phyloP scores from a whole-genome alignment of 2,329 filamentous ascomycete species.

The Orbilia oligospora region DNA sequence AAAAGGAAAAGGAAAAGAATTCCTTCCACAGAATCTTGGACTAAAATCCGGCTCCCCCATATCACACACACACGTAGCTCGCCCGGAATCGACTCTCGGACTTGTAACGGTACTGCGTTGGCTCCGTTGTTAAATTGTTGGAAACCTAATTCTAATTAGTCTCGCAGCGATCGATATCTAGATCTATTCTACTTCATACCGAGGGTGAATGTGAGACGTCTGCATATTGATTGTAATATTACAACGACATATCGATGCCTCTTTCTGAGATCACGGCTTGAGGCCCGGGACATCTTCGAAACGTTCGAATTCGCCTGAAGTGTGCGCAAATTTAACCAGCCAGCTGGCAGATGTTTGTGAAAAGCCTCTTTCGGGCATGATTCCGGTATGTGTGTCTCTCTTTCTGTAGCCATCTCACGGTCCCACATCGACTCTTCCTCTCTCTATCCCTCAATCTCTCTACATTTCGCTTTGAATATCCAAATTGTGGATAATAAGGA shows the following conservation, averaged over 20 bases:
- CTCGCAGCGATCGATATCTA: too few species aligned
- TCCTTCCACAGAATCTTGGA: conserved; percentile 52
- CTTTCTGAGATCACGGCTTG: conserved; percentile 20
- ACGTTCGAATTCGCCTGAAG: conserved; percentile 36
- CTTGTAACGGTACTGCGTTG: conserved; percentile 35
- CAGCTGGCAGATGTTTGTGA: conserved; percentile 57
- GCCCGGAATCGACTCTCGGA: conserved; percentile 32
- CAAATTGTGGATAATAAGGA: conserved; percentile 61
- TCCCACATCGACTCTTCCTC: conserved; percentile 52
- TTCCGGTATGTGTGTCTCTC: conserved; percentile 51
- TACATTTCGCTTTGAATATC: conserved; percentile 61
- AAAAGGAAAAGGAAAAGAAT: conserved; percentile 23
- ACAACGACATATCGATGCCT: conserved; percentile 19
- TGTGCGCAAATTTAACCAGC: conserved; percentile 54
- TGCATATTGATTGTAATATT: conserved; percentile 17
- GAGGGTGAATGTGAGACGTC: conserved; percentile 4
- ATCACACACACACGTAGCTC: conserved; percentile 29
- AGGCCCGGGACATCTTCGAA: conserved; percentile 33
- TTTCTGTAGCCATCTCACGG: conserved; percentile 29
- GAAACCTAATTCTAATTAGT: too few species aligned
- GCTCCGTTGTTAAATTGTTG: conserved; percentile 21
- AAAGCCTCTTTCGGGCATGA: conserved; percentile 51
- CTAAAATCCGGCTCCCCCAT: conserved; percentile 45
- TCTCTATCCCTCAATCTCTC: conserved; percentile 49
- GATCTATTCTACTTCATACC: conserved; percentile 7